phyloP scores from a whole-genome alignment of 225 moss, liverwort and hornwort genomes.

The Marchantia polymorpha region DNA sequence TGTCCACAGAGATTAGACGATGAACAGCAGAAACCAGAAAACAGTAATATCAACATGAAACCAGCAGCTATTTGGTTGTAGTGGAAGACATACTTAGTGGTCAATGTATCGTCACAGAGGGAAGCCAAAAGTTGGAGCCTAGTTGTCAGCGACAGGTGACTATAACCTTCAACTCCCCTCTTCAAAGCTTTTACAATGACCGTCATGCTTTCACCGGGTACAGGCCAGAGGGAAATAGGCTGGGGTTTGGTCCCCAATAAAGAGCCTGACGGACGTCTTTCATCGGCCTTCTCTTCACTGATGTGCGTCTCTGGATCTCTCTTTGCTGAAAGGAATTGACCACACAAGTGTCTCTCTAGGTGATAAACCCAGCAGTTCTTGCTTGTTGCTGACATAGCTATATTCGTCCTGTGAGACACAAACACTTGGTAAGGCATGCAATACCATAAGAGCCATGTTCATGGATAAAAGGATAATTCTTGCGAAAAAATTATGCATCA shows the following conservation, averaged over 20 bases:
- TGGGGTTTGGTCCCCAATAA: conserved; percentile 36
- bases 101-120: conserved; percentile 63
- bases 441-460: neutral
- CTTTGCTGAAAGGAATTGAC: conserved; percentile 35
- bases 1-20: neutral
- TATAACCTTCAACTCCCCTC: conserved; percentile 64
- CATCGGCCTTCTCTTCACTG: conserved; percentile 34
- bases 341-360: conserved; percentile 49
- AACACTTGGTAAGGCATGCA: conserved; percentile 29
- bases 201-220: conserved; percentile 35
- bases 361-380: conserved; percentile 70
- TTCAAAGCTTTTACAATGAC: conserved; percentile 50
- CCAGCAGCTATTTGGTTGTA: no score
- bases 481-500: neutral
- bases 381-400: conserved; percentile 41
- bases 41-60: neutral
- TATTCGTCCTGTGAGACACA: conserved; percentile 20
- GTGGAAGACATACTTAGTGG: conserved; percentile 41
- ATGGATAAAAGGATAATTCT: neutral
- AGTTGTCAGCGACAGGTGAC: conserved; percentile 44
- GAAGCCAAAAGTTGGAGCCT: conserved; percentile 63
- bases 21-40: neutral
- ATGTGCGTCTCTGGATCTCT: conserved; percentile 27
- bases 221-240: conserved; percentile 31
- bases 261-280: conserved; percentile 23